These are phyloP conservation scores for Kodamaea plutei DNA, from an alignment of 1,139 yeast genomes.

Conservation along the genomic window DNA sequence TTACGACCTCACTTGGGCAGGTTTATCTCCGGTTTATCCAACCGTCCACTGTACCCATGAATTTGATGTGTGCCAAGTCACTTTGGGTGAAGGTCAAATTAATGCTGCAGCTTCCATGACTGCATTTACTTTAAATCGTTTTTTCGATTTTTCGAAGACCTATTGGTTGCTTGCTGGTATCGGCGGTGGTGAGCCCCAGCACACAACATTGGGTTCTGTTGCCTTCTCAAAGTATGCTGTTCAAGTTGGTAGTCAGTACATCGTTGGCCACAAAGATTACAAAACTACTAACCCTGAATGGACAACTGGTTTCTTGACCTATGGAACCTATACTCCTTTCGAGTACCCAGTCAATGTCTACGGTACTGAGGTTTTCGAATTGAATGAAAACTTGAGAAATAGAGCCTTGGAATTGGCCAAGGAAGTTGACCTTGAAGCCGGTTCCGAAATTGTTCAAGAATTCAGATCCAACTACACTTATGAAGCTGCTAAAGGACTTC, in stretches of 20 bases:
- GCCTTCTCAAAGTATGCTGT: conserved; percentile 61
- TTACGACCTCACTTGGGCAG: conserved; percentile 53
- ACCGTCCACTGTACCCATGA: conserved; percentile 51
- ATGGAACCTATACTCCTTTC: conserved; percentile 48
- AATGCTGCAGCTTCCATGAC: conserved; percentile 62
- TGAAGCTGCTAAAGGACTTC: conserved; percentile 48
- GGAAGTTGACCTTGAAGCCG: conserved; percentile 40
- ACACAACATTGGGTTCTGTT: conserved; percentile 50
- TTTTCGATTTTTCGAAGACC: conserved; percentile 55
- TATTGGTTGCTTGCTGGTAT: conserved; percentile 65
- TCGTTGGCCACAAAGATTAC: conserved; percentile 46
- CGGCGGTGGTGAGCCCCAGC: conserved; percentile 58
- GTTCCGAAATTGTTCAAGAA: conserved; percentile 38
- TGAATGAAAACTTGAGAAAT: conserved; percentile 56
- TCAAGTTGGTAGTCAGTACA: conserved; percentile 59
- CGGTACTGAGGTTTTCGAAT: conserved; percentile 67
- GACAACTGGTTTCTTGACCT: conserved; percentile 59
- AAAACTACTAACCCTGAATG: conserved; percentile 49
- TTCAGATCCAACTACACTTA: conserved; percentile 47
- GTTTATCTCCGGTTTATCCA: conserved; percentile 60
- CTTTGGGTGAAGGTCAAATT: conserved; percentile 68
- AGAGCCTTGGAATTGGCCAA: conserved; percentile 52
- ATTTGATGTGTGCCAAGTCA: conserved; percentile 55
- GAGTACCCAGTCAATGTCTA: conserved; percentile 53
- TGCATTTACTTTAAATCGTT: conserved; percentile 51